phyloP scores from a whole-genome alignment of 2,329 filamentous ascomycete species.

The Metarhizium brunneum region DNA sequence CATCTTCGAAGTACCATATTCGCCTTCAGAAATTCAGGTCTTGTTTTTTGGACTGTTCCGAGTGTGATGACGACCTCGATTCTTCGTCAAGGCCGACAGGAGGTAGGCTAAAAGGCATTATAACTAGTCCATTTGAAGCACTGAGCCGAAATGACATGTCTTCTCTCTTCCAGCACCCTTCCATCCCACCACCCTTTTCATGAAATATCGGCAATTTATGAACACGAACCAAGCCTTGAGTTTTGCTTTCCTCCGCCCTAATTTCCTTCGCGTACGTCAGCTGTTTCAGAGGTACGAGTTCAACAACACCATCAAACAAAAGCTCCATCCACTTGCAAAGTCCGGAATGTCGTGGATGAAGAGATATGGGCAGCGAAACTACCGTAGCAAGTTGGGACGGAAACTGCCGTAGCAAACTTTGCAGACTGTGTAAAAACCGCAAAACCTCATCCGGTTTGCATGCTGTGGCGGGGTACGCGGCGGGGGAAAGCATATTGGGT shows the following conservation, averaged over 20 bases:
- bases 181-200: constrained; percentile 75
- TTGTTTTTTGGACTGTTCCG: constrained; percentile 43
- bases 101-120: constrained; percentile 82
- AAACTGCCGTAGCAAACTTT: constrained; percentile 63
- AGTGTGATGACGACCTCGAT: not conserved
- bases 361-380: constrained; percentile 66
- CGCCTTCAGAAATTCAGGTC: constrained; percentile 59
- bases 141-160: constrained; percentile 89
- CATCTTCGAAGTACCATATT: not conserved
- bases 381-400: constrained; percentile 58
- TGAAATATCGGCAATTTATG: constrained; percentile 78
- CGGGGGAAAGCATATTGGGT: constrained; percentile 81
- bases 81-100: constrained; percentile 32
- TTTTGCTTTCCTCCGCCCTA: constrained; percentile 54
- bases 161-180: constrained; percentile 60
- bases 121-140: constrained; percentile 66
- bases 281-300: constrained; percentile 63
- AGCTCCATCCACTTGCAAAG: constrained; percentile 80
- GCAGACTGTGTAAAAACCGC: constrained; percentile 71
- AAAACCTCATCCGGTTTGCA: constrained; percentile 65
- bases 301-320: constrained; percentile 75
- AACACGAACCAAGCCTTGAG: constrained; percentile 77
- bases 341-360: constrained; percentile 68
- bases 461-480: constrained; percentile 62
- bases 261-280: constrained; percentile 42